phyloP scores from a whole-genome alignment of 768 basidiomycete species.

The Pleurotus ostreatus region DNA sequence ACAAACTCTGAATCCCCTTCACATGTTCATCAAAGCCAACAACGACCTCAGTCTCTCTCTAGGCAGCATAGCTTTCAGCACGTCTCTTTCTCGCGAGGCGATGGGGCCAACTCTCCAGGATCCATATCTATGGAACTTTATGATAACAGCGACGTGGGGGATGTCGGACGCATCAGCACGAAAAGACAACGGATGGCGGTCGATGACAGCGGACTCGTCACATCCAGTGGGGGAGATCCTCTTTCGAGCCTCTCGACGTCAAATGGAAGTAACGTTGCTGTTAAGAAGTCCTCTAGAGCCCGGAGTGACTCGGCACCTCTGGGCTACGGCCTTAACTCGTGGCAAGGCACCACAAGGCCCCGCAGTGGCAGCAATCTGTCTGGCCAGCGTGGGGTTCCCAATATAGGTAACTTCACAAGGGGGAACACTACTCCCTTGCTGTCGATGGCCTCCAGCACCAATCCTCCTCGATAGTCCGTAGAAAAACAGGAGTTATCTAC shows the following conservation, averaged over 20 bases:
- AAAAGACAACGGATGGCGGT: conserved; percentile 55
- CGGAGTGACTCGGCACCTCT: conserved; percentile 68
- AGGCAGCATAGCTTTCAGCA: conserved; percentile 62
- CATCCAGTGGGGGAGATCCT: conserved; percentile 21
- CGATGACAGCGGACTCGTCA: conserved; percentile 18
- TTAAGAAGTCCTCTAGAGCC: conserved; percentile 50
- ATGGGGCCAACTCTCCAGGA: conserved; percentile 32
- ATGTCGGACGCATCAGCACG: conserved; percentile 14
- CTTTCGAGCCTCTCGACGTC: conserved; percentile 31
- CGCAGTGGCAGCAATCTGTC: conserved; percentile 50
- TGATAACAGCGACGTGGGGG: conserved; percentile 28
- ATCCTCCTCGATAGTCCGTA: background rate
- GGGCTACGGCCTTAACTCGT: conserved; percentile 40
- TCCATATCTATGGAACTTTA: conserved; percentile 40
- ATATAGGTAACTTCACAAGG: conserved; percentile 33
- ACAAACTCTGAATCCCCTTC: conserved; percentile 30
- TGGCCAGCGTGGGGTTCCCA: conserved; percentile 28
- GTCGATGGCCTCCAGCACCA: conserved; percentile 21
- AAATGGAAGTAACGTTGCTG: conserved; percentile 1
- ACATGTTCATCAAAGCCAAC: conserved; percentile 20
- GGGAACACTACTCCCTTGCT: conserved; percentile 23
- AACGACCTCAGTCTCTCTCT: conserved; percentile 34
- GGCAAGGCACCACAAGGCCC: conserved; percentile 28
- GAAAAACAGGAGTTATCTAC: background rate
- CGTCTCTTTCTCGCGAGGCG: conserved; percentile 31